Percentiles rank a stretch among this genome's conserved stretches.
These are phyloP conservation scores for Pestalotiopsis fici DNA, from an alignment of 2,329 filamentous ascomycete genomes.

Conservation along the genomic window DNA sequence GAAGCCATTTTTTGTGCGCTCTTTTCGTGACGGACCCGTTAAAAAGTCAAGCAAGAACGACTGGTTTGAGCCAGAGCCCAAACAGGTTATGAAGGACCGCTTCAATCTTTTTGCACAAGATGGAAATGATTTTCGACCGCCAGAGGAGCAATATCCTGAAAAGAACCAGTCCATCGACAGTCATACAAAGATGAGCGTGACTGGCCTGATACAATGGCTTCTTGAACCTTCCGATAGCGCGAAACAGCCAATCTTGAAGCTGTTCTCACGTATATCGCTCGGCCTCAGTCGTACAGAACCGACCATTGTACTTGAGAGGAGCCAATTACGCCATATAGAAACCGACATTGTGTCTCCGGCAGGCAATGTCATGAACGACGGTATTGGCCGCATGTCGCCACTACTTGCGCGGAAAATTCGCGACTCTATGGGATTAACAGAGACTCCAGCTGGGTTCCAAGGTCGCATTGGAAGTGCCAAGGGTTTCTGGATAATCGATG, in stretches of 20 bases:
- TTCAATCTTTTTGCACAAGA: constrained; percentile 58
- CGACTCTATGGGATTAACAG: constrained; percentile 46
- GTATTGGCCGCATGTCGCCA: constrained; percentile 66
- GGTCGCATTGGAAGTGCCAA: constrained; percentile 73
- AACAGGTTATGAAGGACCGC: constrained; percentile 37
- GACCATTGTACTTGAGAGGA: constrained; percentile 43
- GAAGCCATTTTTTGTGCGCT: constrained; percentile 41
- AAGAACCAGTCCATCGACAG: constrained; percentile 23
- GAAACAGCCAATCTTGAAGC: constrained; percentile 50
- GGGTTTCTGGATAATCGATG: constrained; percentile 71
- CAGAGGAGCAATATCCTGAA: constrained; percentile 24
- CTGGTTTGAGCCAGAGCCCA: constrained; percentile 26
- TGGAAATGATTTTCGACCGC: constrained; percentile 41
- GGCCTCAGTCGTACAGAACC: constrained; percentile 53
- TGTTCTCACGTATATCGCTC: constrained; percentile 59
- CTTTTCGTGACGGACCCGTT: constrained; percentile 33
- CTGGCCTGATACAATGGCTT: constrained; percentile 54
- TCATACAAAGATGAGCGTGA: constrained; percentile 28
- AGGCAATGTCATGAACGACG: constrained; percentile 62
- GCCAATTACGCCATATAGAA: constrained; percentile 43
- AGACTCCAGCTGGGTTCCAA: constrained; percentile 67
- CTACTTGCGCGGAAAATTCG: constrained; percentile 57
- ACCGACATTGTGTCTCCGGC: constrained; percentile 40
- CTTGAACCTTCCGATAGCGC: constrained; percentile 46
- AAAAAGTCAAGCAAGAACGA: constrained; percentile 37